Percentiles rank a stretch among this genome's conserved stretches.
Evolutionary conservation across 1,139 yeast genomes (phyloP).

Genomic region (Magnusiomyces fungicola): DNA sequence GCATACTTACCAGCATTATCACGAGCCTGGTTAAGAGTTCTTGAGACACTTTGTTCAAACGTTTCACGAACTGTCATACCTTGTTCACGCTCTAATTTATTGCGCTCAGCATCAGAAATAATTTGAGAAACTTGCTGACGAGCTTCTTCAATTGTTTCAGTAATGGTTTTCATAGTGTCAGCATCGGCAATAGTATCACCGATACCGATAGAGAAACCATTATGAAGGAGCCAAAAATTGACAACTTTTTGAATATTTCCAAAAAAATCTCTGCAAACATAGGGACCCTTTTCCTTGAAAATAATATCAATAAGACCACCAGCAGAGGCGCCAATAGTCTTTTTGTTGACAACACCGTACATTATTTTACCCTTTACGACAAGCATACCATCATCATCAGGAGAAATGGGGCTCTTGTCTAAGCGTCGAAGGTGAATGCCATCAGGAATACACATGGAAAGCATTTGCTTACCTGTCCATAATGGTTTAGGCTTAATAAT

Average conservation of each 20-base stretch:
- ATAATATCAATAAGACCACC: slow-evolving; percentile 98
- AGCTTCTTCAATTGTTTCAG: slow-evolving; percentile 88
- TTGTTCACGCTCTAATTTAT: slow-evolving; percentile 85
- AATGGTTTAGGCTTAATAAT: slow-evolving; percentile 89
- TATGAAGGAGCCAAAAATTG: slow-evolving; percentile 92
- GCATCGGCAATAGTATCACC: slow-evolving; percentile 99
- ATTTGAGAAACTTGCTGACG: slow-evolving; percentile 90
- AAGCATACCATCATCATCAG: slow-evolving; percentile 86
- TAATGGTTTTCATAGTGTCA: slow-evolving; percentile 88
- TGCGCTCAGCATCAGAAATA: slow-evolving; percentile 84
- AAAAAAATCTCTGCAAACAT: slow-evolving; percentile 81
- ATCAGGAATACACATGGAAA: slow-evolving; percentile 88
- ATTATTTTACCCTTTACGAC: slow-evolving; percentile 88
- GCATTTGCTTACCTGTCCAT: slow-evolving; percentile 95
- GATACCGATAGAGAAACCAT: slow-evolving; percentile 97
- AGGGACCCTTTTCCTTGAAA: slow-evolving; percentile 94
- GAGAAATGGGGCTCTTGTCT: slow-evolving; percentile 82
- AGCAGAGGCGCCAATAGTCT: slow-evolving; percentile 96
- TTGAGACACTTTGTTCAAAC: slow-evolving; percentile 93
- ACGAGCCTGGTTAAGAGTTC: slow-evolving; percentile 95
- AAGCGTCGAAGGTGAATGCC: slow-evolving; percentile 93
- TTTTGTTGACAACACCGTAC: slow-evolving; percentile 96
- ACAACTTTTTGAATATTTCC: slow-evolving; percentile 93
- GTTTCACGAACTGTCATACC: slow-evolving; percentile 99
- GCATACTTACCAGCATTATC: slow-evolving; percentile 99